Evolutionary conservation across 2,329 filamentous ascomycete genomes (phyloP).

Genomic region (Didymella sp.): DNA sequence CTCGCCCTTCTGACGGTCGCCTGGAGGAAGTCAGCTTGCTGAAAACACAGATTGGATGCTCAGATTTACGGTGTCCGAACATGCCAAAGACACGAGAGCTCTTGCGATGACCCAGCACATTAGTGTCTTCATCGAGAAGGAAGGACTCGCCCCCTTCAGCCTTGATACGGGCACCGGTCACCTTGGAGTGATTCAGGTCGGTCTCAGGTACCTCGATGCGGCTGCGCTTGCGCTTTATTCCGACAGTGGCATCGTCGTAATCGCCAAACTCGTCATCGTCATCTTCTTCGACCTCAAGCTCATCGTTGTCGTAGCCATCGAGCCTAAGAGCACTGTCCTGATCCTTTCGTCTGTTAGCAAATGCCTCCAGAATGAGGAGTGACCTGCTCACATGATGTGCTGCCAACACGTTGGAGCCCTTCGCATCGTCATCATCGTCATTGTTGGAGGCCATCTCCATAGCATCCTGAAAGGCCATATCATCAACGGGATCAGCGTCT

Average conservation of each 20-base stretch:
- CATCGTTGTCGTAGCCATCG: slow-evolving; percentile 21
- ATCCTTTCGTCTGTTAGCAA: slow-evolving; percentile 17
- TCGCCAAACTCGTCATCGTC: slow-evolving; percentile 20
- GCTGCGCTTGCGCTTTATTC: slow-evolving; percentile 30
- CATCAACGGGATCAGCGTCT: slow-evolving; percentile 20
- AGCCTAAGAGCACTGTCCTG: slow-evolving; percentile 23
- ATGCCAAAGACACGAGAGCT: slow-evolving; percentile 30
- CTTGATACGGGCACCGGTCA: slow-evolving; percentile 20
- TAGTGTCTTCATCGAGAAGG: slow-evolving; percentile 31
- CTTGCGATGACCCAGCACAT: slow-evolving; percentile 4
- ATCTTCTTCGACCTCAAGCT: slow-evolving; percentile 12
- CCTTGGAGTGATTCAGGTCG: slow-evolving; percentile 13
- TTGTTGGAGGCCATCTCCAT: slow-evolving; percentile 13
- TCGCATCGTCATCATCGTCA: slow-evolving; percentile 17
- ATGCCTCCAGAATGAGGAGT: neutral
- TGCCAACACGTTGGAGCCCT: slow-evolving; percentile 3
- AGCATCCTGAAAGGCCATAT: slow-evolving; percentile 15
- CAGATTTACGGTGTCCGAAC: slow-evolving; percentile 31
- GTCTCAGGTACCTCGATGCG: slow-evolving; percentile 14
- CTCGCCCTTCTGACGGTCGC: slow-evolving; percentile 36
- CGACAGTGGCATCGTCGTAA: slow-evolving; percentile 8
- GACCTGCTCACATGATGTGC: slow-evolving; percentile 16
- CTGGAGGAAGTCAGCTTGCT: neutral
- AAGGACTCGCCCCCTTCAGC: slow-evolving; percentile 28
- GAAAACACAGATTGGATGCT: neutral